Conservation (phyloP, 331 rosid genomes). For the Dryas integrifolia region DNA sequence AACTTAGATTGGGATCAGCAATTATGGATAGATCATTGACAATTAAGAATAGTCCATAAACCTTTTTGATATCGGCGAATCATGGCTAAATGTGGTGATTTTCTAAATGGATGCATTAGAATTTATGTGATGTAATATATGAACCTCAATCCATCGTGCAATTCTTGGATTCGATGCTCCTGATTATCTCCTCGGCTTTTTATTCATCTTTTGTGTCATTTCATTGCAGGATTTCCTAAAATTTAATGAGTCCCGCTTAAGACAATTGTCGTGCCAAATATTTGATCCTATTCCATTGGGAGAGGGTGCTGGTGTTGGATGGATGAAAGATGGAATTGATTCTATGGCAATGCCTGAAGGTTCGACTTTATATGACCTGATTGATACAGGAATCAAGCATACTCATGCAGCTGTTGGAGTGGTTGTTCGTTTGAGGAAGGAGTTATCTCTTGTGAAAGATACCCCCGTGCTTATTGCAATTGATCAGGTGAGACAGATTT, state of each 20-base stretch:
- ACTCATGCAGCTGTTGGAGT: constrained; percentile 96
- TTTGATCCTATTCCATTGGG: constrained; percentile 78
- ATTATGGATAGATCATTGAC: neutral
- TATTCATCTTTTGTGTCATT: constrained; percentile 30
- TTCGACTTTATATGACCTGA: constrained; percentile 73
- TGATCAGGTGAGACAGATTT: constrained; percentile 68
- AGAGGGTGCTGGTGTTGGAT: constrained; percentile 95
- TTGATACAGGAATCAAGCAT: constrained; percentile 76
- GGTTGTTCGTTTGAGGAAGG: constrained; percentile 86
- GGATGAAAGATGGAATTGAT: constrained; percentile 77
- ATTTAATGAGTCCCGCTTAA: constrained; percentile 63
- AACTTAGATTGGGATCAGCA: constrained; percentile 1
- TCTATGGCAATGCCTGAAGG: constrained; percentile 72
- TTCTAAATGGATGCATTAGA: neutral
- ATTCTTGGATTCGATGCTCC: constrained; percentile 8
- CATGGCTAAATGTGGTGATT: neutral
- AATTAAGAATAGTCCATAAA: neutral
- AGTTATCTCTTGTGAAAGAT: constrained; percentile 81
- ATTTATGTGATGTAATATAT: constrained; percentile 1
- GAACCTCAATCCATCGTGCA: neutral
- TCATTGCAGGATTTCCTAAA: constrained; percentile 79
- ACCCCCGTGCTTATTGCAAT: constrained; percentile 86
- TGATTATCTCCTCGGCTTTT: constrained; percentile 4
- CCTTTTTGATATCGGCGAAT: neutral
- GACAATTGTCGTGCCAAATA: constrained; percentile 61